These are phyloP conservation scores for Pseudozyma pruni DNA, from an alignment of 1,284 basidiomycete species.

Conservation along the genomic window DNA sequence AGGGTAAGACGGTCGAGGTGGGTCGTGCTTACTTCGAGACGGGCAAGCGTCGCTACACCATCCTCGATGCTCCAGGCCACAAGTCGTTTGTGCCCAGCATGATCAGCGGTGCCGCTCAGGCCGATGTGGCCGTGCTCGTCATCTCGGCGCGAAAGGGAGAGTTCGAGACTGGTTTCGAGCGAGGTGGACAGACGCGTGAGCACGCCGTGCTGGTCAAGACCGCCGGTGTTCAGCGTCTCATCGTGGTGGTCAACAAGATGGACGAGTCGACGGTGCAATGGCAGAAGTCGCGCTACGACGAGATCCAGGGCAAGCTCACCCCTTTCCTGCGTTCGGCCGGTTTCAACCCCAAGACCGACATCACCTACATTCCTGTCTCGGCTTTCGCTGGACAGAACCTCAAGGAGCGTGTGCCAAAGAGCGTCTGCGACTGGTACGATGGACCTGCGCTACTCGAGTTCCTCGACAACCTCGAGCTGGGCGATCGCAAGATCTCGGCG, in stretches of 20 bases:
- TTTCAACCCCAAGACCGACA: conserved; percentile 67
- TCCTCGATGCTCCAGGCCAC: conserved; percentile 67
- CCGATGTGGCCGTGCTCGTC: conserved; percentile 66
- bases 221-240: conserved; percentile 65
- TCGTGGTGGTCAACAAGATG: conserved; percentile 68
- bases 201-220: conserved; percentile 68
- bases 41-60: conserved; percentile 66
- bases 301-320: conserved; percentile 63
- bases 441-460: conserved; percentile 60
- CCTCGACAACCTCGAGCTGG: conserved; percentile 61
- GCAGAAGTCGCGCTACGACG: conserved; percentile 64
- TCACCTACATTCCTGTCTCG: conserved; percentile 66
- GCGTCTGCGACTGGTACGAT: conserved; percentile 62
- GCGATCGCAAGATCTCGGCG: conserved; percentile 64
- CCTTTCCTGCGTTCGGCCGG: conserved; percentile 63
- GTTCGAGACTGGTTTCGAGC: conserved; percentile 67
- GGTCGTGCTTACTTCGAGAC: conserved; percentile 68
- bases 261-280: conserved; percentile 66
- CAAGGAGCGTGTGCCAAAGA: conserved; percentile 61
- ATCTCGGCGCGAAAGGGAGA: conserved; percentile 66
- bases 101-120: conserved; percentile 67
- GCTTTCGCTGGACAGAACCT: conserved; percentile 66
- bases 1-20: conserved; percentile 68
- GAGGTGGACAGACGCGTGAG: conserved; percentile 67
- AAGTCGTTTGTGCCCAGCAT: conserved; percentile 67